Base-by-base conservation (phyloP, 139 green algal genomes). In the Tetradesmus lagerheimii region DNA sequence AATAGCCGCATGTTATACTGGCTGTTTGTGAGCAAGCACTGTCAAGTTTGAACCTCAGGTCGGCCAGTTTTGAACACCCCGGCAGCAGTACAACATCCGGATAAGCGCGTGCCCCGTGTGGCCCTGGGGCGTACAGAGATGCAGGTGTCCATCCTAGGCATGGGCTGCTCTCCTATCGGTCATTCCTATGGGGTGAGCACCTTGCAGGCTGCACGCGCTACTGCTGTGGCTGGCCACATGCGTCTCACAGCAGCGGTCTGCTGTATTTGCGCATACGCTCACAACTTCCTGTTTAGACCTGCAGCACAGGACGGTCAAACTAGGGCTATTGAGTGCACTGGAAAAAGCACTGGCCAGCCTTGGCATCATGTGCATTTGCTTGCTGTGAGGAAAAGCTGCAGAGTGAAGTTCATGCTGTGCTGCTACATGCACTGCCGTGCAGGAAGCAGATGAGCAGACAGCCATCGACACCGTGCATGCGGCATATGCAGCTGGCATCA, bases 401-500 rank as follows among this genome's bases (percentile, higher is more conserved):
- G 43, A 50, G 43, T 50, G 43, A 50, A 50, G 43, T 50, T 50
- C 43, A 50, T 9, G 5, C 25, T n/a, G 20, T 74, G 20, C 25
- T 37, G 29, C 11, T 5, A 38, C 3, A 2, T 6, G 27, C 66
- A 77, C n/a, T 23, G 11, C 14, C 66, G 2, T 90, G 66, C 91
- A 98, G 92, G 94, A 92, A 3, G 90, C 98, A 15, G 89, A 96
- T 38, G 95, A 97, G 64, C 91, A 93, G 11, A 93, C 95, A 34
- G 93, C 91, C 35, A 92, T 95, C 2, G 62, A 53, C 20, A 90
- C 96, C 1, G 98, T 99, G 20, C 95, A 97, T 39, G 93, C 94
- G 39, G 98, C 98, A 0, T 96, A 98, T 79, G 53, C 90, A 0
- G 88, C 93, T 9, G 98, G 98, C 80, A 97, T 99, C 91, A 99